Percentiles rank a stretch among this genome's conserved stretches.
These are phyloP conservation scores for Verticillium tricorpus DNA, from an alignment of 2,329 filamentous ascomycete species.

Conservation along the genomic window DNA sequence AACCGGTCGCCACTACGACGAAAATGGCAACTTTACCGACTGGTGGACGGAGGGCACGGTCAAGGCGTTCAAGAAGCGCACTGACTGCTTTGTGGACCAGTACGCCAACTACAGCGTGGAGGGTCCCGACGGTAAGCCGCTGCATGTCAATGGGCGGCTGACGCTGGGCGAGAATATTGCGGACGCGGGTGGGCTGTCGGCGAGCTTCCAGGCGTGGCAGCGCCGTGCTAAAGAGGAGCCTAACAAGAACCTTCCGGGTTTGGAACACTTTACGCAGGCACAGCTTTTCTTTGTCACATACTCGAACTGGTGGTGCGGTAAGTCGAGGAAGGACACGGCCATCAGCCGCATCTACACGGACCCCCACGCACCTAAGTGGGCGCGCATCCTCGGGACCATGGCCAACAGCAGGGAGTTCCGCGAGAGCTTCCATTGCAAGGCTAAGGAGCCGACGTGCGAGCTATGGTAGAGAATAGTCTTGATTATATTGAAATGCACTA, in stretches of 20 bases:
- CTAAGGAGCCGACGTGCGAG: conserved; percentile 34
- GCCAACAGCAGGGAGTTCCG: conserved; percentile 64
- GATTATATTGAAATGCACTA: not conserved
- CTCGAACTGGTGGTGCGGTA: conserved; percentile 63
- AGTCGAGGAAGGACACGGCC: conserved; percentile 53
- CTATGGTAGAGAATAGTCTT: conserved; percentile 5
- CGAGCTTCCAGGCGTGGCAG: conserved; percentile 63
- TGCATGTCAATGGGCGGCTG: conserved; percentile 58
- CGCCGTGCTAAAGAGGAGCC: conserved; percentile 47
- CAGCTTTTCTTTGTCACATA: conserved; percentile 67
- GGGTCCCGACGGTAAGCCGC: conserved; percentile 48
- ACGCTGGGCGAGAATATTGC: conserved; percentile 69
- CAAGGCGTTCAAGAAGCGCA: conserved; percentile 50
- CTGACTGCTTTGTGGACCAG: conserved; percentile 65
- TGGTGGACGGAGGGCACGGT: conserved; percentile 64
- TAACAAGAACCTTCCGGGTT: conserved; percentile 52
- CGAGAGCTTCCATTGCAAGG: conserved; percentile 61
- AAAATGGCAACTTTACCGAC: conserved; percentile 58
- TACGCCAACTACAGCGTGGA: conserved; percentile 57
- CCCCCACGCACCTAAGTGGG: conserved; percentile 60
- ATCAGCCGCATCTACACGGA: conserved; percentile 57
- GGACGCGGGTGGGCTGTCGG: conserved; percentile 62
- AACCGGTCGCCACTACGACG: conserved; percentile 59
- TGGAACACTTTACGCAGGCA: conserved; percentile 59
- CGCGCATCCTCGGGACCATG: conserved; percentile 59